A percentile compares a stretch with the other conserved stretches of the same genome.
phyloP scores from a whole-genome alignment of 371 early-diverging fungal species.

The Mycotypha africana region DNA sequence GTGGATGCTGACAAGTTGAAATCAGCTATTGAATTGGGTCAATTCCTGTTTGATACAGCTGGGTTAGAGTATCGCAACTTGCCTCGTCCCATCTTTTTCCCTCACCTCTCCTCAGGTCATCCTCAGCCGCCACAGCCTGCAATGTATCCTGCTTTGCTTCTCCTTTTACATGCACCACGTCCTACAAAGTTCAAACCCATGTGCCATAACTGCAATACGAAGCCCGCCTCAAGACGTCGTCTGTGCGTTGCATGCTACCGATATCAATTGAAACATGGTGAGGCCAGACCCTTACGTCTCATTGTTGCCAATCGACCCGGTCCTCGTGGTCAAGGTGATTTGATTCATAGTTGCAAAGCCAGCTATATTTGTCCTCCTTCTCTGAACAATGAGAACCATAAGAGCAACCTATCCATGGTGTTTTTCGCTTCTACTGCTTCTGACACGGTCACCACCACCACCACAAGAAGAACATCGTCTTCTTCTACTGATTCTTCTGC shows the following conservation, averaged over 20 bases:
- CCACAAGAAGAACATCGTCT: no score
- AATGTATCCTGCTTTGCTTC: slow-evolving; percentile 22
- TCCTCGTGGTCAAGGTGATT: no score
- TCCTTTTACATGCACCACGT: slow-evolving; percentile 28
- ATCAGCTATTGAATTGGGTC: slow-evolving; percentile 23
- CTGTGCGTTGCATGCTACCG: slow-evolving; percentile 41
- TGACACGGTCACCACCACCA: no score
- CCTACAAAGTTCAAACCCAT: slow-evolving; percentile 36
- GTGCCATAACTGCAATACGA: slow-evolving; percentile 38
- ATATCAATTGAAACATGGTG: slow-evolving; percentile 33
- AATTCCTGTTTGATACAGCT: slow-evolving; percentile 33
- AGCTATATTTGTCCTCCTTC: no score
- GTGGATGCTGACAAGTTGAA: slow-evolving; percentile 24
- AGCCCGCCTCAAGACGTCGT: slow-evolving; percentile 36
- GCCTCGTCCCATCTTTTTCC: slow-evolving; percentile 26
- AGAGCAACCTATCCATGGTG: slow-evolving; percentile 5
- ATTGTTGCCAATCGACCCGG: slow-evolving; percentile 30
- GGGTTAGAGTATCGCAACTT: slow-evolving; percentile 24
- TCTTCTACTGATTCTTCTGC: no score
- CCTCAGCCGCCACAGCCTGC: slow-evolving; percentile 11
- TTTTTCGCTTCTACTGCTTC: no score
- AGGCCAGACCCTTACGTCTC: slow-evolving; percentile 31
- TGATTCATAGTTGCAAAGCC: no score
- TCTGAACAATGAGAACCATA: no score
- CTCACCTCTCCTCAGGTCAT: slow-evolving; percentile 1